Evolutionary conservation across 805 yeast genomes (phyloP).

Genomic region (Trichomonascus vanleenenianus): DNA sequence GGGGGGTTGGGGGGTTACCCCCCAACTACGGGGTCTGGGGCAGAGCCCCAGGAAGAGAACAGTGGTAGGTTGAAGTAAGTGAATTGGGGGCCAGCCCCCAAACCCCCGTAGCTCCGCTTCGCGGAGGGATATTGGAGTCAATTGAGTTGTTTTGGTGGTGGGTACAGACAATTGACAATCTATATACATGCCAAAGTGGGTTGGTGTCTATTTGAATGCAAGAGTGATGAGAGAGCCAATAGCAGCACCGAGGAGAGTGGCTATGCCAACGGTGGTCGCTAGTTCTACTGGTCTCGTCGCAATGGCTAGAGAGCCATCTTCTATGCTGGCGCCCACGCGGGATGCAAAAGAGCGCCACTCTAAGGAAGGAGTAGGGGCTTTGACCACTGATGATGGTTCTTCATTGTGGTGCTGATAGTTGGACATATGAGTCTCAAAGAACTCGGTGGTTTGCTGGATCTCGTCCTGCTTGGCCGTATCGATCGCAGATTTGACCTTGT

Average conservation of each 20-base stretch:
- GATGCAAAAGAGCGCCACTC: constrained; percentile 4
- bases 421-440: not conserved
- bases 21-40: no score
- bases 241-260: constrained; percentile 5
- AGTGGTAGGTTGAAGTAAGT: no score
- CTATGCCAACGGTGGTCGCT: constrained; percentile 2
- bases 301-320: not conserved
- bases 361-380: not conserved
- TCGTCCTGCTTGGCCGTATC: constrained; percentile 3
- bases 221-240: constrained; percentile 9
- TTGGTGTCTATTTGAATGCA: constrained; percentile 3
- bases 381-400: no score
- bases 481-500: constrained; percentile 48
- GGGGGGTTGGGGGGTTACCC: no score
- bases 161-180: no score
- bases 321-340: not conserved
- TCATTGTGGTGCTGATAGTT: no score
- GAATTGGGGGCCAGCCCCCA: no score
- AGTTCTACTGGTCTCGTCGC: constrained; percentile 5
- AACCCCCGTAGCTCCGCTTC: no score
- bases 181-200: no score
- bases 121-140: no score
- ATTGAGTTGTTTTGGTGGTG: no score
- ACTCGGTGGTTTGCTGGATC: not conserved
- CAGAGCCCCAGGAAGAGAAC: no score